Conservation (phyloP, 2,329 filamentous ascomycete species). For the Diaporthe caulivora region DNA sequence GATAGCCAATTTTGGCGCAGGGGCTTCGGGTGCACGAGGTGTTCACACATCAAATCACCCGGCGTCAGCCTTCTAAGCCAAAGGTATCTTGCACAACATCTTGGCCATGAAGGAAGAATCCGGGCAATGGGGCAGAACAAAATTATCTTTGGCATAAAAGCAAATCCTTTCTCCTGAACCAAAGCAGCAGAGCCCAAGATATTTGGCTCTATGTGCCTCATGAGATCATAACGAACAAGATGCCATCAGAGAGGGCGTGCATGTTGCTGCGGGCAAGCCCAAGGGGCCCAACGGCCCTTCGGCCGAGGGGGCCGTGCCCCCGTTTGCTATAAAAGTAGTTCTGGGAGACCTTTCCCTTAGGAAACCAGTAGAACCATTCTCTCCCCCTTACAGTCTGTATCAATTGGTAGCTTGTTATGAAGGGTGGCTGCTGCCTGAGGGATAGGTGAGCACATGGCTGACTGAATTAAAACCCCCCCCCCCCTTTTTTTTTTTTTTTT, state of each 20-base stretch:
- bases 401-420: too few relatives aligned
- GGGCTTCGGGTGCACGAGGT: neutral
- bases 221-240: neutral
- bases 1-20: neutral
- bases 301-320: too few relatives aligned
- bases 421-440: too few relatives aligned
- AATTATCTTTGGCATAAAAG: neutral
- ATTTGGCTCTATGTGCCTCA: neutral
- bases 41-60: neutral
- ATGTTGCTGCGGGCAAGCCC: too few relatives aligned
- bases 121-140: too few relatives aligned
- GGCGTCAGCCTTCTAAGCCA: neutral
- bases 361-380: too few relatives aligned
- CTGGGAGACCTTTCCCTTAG: too few relatives aligned
- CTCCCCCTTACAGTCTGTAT: too few relatives aligned
- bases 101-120: neutral
- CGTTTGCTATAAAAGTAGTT: too few relatives aligned
- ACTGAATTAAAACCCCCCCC: neutral
- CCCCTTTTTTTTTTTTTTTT: too few relatives aligned
- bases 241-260: neutral
- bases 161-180: neutral
- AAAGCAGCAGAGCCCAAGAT: neutral
- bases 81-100: neutral
- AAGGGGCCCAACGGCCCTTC: too few relatives aligned
- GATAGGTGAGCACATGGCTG: neutral